Conservation (phyloP, 441 rosid genomes). For the Aquilaria agallochum region DNA sequence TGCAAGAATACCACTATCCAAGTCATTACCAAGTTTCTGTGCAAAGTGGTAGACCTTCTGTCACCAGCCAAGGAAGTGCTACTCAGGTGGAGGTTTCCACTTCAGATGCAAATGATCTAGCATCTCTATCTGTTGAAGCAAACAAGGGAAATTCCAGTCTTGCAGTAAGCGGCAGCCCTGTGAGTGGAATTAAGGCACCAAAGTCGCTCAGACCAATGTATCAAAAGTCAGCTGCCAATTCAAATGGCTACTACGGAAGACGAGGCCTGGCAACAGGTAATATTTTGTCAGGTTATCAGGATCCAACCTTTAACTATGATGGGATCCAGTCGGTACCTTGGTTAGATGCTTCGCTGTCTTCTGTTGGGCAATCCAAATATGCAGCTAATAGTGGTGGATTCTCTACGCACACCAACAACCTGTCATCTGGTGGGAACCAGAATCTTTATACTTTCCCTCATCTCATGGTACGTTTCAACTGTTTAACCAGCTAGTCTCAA, state of each 20-base stretch:
- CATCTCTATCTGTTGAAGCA: constrained; percentile 28
- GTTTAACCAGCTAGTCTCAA: no score
- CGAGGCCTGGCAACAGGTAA: constrained; percentile 29
- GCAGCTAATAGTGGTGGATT: constrained; percentile 27
- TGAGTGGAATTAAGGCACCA: constrained; percentile 31
- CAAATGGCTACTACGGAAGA: constrained; percentile 40
- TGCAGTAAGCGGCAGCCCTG: constrained; percentile 30
- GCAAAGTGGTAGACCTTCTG: constrained; percentile 18
- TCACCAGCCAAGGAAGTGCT: constrained; percentile 15
- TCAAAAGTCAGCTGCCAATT: constrained; percentile 34
- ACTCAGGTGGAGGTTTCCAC: constrained; percentile 23
- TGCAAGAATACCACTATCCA: constrained; percentile 46
- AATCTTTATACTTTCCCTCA: constrained; percentile 28
- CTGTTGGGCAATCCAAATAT: constrained; percentile 33
- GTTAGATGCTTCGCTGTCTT: constrained; percentile 32
- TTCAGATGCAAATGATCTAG: constrained; percentile 29
- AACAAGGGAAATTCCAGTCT: constrained; percentile 27
- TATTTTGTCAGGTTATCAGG: constrained; percentile 36
- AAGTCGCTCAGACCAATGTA: constrained; percentile 28
- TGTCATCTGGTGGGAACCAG: constrained; percentile 44
- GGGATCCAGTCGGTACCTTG: constrained; percentile 41
- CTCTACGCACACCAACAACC: constrained; percentile 25
- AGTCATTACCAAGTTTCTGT: constrained; percentile 31
- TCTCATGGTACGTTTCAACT: constrained; percentile 31
- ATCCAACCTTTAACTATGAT: constrained; percentile 40